Evolutionary conservation across 169 alveolate species (phyloP).

Genomic region (Eimeria brunetti): DNA sequence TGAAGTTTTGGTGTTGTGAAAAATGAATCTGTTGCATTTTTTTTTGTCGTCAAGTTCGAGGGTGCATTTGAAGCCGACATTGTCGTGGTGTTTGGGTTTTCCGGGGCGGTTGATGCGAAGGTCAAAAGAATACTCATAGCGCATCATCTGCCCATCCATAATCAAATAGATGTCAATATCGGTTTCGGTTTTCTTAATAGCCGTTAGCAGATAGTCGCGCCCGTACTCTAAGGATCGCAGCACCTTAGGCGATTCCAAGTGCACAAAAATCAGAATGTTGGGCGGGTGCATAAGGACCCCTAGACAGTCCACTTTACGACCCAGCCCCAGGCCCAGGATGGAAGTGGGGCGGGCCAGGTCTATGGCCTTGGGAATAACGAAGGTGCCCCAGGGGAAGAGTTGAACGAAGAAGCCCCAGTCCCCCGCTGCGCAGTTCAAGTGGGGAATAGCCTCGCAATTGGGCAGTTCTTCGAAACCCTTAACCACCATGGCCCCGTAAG

Average conservation of each 20-base stretch:
- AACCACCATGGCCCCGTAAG: conserved; percentile 83
- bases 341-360: conserved; percentile 84
- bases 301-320: conserved; percentile 82
- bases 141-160: conserved; percentile 84
- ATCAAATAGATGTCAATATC: conserved; percentile 84
- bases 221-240: conserved; percentile 82
- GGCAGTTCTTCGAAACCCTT: conserved; percentile 80
- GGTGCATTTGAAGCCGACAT: conserved; percentile 78
- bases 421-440: conserved; percentile 79
- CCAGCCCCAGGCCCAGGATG: conserved; percentile 83
- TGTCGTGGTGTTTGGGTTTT: conserved; percentile 79
- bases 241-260: conserved; percentile 85
- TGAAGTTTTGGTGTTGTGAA: conserved; percentile 21
- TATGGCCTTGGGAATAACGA: conserved; percentile 84
- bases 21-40: conserved; percentile 7
- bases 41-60: conserved; percentile 49
- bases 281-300: conserved; percentile 86
- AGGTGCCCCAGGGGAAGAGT: conserved; percentile 85
- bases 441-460: conserved; percentile 82
- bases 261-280: conserved; percentile 82
- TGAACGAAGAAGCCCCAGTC: conserved; percentile 88
- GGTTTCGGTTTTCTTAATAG: conserved; percentile 85
- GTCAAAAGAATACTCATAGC: conserved; percentile 85
- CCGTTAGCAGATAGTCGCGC: conserved; percentile 84
- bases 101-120: conserved; percentile 82